Evolutionary conservation across 2,329 filamentous ascomycete genomes (phyloP).

Genomic region (Rhexocercosporidium sp.): DNA sequence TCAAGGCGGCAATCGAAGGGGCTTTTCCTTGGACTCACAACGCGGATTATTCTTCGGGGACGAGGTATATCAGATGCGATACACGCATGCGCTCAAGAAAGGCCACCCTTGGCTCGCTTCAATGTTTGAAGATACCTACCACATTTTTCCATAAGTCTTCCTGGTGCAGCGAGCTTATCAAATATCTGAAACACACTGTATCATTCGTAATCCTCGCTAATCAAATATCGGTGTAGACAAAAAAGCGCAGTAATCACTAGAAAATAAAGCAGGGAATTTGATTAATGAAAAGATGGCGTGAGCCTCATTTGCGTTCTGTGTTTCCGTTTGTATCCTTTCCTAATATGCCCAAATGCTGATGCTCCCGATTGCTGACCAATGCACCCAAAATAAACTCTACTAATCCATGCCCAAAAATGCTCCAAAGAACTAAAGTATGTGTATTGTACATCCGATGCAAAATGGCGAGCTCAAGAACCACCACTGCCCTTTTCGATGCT

Average conservation of each 20-base stretch:
- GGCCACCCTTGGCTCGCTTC: background rate
- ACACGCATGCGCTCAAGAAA: too few relatives aligned
- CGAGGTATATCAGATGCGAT: too few relatives aligned
- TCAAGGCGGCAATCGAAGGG: too few relatives aligned
- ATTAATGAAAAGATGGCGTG: background rate
- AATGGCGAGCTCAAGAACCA: background rate
- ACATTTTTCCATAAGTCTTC: background rate
- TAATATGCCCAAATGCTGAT: background rate
- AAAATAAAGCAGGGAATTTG: background rate
- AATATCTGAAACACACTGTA: background rate
- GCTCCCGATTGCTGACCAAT: background rate
- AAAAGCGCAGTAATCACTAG: background rate
- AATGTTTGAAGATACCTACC: too few relatives aligned
- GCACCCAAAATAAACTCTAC: background rate
- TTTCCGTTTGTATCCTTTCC: background rate
- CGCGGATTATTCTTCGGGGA: too few relatives aligned
- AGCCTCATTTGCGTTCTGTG: background rate
- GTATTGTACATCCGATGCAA: background rate
- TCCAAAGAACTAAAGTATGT: background rate
- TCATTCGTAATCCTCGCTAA: background rate
- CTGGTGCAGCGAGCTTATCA: background rate
- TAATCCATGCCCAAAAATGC: background rate
- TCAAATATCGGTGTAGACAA: background rate
- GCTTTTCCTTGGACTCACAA: too few relatives aligned
- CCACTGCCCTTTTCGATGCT: constrained; percentile 38